Percentiles rank a stretch among this genome's conserved stretches.
These are phyloP conservation scores for Curvularia eragrostidis DNA, from an alignment of 2,329 filamentous ascomycete genomes.

Conservation along the genomic window DNA sequence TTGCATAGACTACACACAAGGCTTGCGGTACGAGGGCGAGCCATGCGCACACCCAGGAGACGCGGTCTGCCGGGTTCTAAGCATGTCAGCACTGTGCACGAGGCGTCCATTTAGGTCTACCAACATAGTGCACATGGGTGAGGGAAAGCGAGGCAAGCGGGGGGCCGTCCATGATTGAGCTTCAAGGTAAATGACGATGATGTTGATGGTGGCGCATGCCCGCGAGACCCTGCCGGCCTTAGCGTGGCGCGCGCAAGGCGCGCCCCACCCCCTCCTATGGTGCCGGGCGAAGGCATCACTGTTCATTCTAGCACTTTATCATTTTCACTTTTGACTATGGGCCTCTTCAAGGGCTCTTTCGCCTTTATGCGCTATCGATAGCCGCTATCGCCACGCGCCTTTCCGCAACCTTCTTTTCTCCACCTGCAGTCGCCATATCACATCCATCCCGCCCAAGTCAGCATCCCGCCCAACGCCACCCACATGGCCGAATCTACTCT, in stretches of 20 bases:
- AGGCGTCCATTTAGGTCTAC: conserved; percentile 33
- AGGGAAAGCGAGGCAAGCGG: conserved; percentile 88
- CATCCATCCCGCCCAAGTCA: conserved; percentile 8
- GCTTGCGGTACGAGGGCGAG: conserved; percentile 93
- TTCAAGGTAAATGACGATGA: background rate
- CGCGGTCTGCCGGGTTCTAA: conserved; percentile 81
- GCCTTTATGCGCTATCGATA: conserved; percentile 21
- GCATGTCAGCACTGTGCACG: conserved; percentile 25
- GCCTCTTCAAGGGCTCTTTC: conserved; percentile 17
- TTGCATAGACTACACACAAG: conserved; percentile 87
- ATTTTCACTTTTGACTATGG: conserved; percentile 25
- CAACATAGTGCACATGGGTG: conserved; percentile 94
- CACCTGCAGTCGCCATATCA: conserved; percentile 13
- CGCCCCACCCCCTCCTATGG: background rate
- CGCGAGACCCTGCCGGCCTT: conserved; percentile 13
- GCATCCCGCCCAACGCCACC: background rate
- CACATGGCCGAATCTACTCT: conserved; percentile 32
- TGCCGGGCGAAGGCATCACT: background rate
- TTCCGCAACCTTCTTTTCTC: background rate
- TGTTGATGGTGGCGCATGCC: conserved; percentile 9
- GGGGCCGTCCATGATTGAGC: conserved; percentile 53
- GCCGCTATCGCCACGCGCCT: conserved; percentile 26
- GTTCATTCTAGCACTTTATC: background rate
- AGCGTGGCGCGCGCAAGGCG: conserved; percentile 7
- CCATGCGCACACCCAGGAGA: conserved; percentile 91